These are phyloP conservation scores for Penicillium sclerotigenum DNA, from an alignment of 2,329 filamentous ascomycete genomes.

Conservation along the genomic window DNA sequence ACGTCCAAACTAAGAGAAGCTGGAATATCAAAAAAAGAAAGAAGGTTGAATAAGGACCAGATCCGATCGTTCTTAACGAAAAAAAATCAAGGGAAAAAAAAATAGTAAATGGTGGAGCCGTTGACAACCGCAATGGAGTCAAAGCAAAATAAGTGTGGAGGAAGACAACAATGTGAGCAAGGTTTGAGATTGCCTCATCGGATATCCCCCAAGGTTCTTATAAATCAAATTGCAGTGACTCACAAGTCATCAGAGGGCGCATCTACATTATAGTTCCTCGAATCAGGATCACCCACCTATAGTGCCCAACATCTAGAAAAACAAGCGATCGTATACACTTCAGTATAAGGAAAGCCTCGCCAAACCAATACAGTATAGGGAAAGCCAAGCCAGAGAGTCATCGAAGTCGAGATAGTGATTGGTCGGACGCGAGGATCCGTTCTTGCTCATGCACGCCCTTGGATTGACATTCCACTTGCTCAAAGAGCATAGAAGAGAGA, in stretches of 20 bases:
- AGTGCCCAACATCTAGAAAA: not conserved
- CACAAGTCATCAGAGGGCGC: not conserved
- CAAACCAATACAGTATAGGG: conserved; percentile 1
- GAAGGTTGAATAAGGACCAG: not conserved
- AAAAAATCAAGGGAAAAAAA: conserved; percentile 2
- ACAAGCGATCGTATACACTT: not conserved
- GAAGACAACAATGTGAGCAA: not conserved
- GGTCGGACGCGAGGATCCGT: conserved; percentile 6
- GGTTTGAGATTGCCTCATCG: not conserved
- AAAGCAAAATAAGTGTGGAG: conserved; percentile 5
- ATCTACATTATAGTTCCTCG: not conserved
- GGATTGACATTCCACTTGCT: conserved; percentile 21
- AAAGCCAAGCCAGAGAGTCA: not conserved
- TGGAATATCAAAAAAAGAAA: not conserved
- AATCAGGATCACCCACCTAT: not conserved
- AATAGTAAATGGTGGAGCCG: conserved; percentile 24
- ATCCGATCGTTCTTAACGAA: not conserved
- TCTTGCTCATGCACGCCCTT: conserved; percentile 20
- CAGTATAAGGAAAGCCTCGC: conserved; percentile 1
- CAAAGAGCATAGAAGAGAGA: not conserved
- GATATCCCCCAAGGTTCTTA: conserved; percentile 3
- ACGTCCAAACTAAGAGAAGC: not conserved
- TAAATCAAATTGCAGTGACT: conserved; percentile 5
- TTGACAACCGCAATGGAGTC: conserved; percentile 22
- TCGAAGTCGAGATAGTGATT: conserved; percentile 5